Percentiles rank a stretch among this genome's conserved stretches.
These are phyloP conservation scores for Akanthomyces muscarius DNA, from an alignment of 2,329 filamentous ascomycete genomes.

Conservation along the genomic window DNA sequence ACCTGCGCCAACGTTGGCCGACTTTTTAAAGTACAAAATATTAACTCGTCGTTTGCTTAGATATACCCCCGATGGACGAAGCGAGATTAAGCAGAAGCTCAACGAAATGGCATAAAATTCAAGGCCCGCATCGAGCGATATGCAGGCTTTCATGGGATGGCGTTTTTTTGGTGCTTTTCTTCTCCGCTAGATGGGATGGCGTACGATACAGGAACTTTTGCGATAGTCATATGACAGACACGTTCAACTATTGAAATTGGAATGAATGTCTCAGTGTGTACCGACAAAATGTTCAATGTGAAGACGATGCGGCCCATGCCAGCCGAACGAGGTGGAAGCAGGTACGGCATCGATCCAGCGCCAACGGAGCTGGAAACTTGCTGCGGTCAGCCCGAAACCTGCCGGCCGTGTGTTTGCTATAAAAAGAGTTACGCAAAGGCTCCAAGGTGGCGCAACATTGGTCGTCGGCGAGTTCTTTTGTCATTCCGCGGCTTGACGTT, in stretches of 20 bases:
- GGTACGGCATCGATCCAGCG: background rate
- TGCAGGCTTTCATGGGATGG: constrained; percentile 15
- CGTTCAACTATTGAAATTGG: background rate
- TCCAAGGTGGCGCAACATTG: background rate
- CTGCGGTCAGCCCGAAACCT: background rate
- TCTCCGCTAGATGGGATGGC: constrained; percentile 13
- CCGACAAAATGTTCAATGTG: background rate
- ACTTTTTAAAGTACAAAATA: background rate
- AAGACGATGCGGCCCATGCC: background rate
- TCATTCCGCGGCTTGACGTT: background rate
- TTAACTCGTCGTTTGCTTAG: constrained; percentile 30
- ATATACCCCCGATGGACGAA: constrained; percentile 58
- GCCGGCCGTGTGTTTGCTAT: background rate
- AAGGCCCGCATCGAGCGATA: background rate
- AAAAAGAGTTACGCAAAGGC: background rate
- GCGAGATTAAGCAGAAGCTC: constrained; percentile 18
- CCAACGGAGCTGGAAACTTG: background rate
- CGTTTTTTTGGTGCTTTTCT: constrained; percentile 12
- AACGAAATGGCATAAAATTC: constrained; percentile 18
- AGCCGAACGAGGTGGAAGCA: background rate
- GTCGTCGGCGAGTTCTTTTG: background rate
- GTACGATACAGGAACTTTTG: constrained; percentile 9
- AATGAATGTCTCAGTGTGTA: background rate
- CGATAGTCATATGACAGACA: constrained; percentile 8
- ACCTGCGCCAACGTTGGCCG: background rate